These are phyloP conservation scores for Candida pini DNA, from an alignment of 805 yeast species.

Conservation along the genomic window DNA sequence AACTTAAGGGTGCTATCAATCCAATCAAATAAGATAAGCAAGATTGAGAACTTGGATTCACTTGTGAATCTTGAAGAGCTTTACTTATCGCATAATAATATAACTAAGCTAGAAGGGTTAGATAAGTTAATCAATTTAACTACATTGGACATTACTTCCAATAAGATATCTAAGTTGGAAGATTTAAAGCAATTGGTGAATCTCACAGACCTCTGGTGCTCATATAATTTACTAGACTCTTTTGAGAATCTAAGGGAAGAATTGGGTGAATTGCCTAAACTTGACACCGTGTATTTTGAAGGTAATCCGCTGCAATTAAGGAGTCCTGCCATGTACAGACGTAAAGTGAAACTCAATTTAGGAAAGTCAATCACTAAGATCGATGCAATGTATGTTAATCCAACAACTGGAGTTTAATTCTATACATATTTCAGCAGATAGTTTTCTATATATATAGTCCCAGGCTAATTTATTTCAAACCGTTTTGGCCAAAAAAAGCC, in stretches of 20 bases:
- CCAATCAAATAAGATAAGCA: conserved; percentile 76
- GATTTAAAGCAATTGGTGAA: conserved; percentile 57
- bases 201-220: conserved; percentile 94
- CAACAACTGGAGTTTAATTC: not conserved
- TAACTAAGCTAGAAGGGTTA: conserved; percentile 69
- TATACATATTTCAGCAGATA: too few species aligned
- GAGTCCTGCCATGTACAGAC: conserved; percentile 77
- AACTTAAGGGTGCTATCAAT: conserved; percentile 76
- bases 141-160: conserved; percentile 78
- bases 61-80: conserved; percentile 74
- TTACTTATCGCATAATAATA: conserved; percentile 81
- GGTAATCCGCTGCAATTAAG: conserved; percentile 79
- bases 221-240: conserved; percentile 62
- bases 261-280: conserved; percentile 51
- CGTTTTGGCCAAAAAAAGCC: too few species aligned
- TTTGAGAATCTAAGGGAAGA: conserved; percentile 67
- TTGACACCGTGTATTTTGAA: conserved; percentile 91
- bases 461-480: too few species aligned
- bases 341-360: conserved; percentile 70
- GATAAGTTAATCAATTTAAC: conserved; percentile 62
- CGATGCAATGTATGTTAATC: conserved; percentile 70
- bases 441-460: too few species aligned
- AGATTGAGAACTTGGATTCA: conserved; percentile 75
- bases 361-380: conserved; percentile 73
- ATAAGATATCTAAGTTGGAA: conserved; percentile 55